These are phyloP conservation scores for Diaporthe citriasiana DNA, from an alignment of 2,329 filamentous ascomycete species.

Conservation along the genomic window DNA sequence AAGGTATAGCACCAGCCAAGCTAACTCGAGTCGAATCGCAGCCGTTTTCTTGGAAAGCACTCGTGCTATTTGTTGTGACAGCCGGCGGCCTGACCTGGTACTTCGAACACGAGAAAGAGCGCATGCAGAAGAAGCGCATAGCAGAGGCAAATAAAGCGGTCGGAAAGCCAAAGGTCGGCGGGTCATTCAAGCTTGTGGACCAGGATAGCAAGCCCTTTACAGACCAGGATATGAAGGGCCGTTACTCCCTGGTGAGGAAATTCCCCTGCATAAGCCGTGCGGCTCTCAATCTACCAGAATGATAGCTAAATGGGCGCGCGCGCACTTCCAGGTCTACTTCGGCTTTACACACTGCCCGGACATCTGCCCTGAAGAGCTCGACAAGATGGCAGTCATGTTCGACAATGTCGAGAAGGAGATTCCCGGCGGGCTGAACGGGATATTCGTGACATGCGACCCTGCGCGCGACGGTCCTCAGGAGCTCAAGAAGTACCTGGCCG, in stretches of 20 bases:
- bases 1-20: not conserved
- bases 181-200: constrained; percentile 85
- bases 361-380: constrained; percentile 98
- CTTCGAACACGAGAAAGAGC: constrained; percentile 92
- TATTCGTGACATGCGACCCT: constrained; percentile 97
- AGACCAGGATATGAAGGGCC: constrained; percentile 85
- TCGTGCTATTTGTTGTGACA: constrained; percentile 84
- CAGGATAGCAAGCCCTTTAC: constrained; percentile 85
- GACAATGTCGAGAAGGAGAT: constrained; percentile 74
- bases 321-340: constrained; percentile 83
- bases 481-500: constrained; percentile 85
- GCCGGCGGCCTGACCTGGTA: constrained; percentile 87
- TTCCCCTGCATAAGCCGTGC: not conserved
- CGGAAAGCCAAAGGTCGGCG: constrained; percentile 92
- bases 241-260: constrained; percentile 78
- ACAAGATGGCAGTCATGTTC: constrained; percentile 98
- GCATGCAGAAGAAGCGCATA: constrained; percentile 89
- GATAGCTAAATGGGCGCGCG: constrained; percentile 14
- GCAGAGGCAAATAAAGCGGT: constrained; percentile 95
- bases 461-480: constrained; percentile 89
- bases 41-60: constrained; percentile 96
- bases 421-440: constrained; percentile 73
- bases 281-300: not conserved
- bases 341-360: constrained; percentile 98
- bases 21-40: constrained; percentile 51